phyloP scores from a whole-genome alignment of 441 rosid species.

The Adansonia madagascariensis region DNA sequence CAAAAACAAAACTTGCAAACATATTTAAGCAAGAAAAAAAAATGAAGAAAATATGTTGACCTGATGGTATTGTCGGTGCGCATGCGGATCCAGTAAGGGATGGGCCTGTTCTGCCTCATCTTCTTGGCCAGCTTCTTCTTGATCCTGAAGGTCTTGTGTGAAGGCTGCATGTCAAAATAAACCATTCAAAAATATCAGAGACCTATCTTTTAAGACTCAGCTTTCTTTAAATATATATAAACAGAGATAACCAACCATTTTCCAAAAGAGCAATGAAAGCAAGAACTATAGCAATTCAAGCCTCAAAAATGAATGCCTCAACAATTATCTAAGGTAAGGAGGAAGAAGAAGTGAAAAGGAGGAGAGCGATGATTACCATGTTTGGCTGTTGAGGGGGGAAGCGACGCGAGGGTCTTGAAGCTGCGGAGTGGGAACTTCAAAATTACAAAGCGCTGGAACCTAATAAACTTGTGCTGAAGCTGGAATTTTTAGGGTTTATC shows the following conservation, averaged over 20 bases:
- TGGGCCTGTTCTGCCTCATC: constrained; percentile 95
- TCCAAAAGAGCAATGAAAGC: not conserved
- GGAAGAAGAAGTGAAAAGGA: not conserved
- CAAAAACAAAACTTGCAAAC: not conserved
- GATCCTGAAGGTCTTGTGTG: constrained; percentile 80
- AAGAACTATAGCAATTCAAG: not conserved
- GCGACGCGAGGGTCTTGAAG: constrained; percentile 16
- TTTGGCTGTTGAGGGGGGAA: not conserved
- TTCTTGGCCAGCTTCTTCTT: constrained; percentile 92
- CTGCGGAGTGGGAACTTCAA: not conserved
- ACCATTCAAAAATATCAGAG: not conserved
- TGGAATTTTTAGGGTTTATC: constrained; percentile 21
- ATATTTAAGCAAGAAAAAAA: not conserved
- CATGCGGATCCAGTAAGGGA: constrained; percentile 88
- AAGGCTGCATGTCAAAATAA: constrained; percentile 52
- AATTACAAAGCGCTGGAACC: not conserved
- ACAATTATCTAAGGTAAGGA: not conserved
- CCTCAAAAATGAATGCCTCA: not conserved
- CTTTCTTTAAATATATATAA: not conserved
- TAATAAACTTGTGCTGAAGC: not conserved
- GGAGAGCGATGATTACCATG: not conserved
- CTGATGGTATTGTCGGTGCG: constrained; percentile 89
- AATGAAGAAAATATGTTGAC: constrained; percentile 24
- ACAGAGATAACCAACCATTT: not conserved
- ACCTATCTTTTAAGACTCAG: not conserved